phyloP scores from a whole-genome alignment of 176 grass and related monocot genomes.

The Thinopyrum elongatum region DNA sequence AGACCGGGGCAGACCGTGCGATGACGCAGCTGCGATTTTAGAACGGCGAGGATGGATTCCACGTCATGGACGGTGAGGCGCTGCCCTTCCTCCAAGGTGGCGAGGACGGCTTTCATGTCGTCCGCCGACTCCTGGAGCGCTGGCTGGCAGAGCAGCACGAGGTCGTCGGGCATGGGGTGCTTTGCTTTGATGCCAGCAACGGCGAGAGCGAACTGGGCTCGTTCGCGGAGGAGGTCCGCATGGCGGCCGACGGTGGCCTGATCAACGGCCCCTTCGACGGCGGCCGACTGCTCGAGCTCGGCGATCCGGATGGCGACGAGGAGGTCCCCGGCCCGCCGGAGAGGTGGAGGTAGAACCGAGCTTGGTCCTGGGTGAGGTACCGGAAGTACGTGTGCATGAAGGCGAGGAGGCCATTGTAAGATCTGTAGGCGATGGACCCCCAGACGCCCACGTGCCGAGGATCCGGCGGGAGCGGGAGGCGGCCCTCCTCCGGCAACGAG shows the following conservation, averaged over 20 bases:
- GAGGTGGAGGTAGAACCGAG: background rate
- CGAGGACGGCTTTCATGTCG: background rate
- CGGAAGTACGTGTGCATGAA: background rate
- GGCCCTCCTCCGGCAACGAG: too few species aligned
- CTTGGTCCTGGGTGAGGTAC: background rate
- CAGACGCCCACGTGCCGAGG: background rate
- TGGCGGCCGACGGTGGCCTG: background rate
- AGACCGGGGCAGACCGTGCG: background rate
- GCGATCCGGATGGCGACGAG: background rate
- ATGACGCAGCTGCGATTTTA: background rate
- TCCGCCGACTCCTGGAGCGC: background rate
- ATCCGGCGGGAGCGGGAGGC: background rate
- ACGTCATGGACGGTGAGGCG: background rate
- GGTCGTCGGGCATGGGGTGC: constrained; percentile 4
- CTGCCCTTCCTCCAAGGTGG: background rate
- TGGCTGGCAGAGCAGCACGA: background rate
- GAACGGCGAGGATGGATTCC: background rate
- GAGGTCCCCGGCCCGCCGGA: background rate
- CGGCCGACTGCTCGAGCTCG: background rate
- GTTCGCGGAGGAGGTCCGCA: background rate
- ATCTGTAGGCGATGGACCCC: background rate
- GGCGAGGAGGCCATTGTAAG: background rate
- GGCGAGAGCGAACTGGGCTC: background rate
- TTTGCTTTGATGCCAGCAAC: background rate
- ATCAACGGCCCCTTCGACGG: background rate